Conservation (phyloP, 1,139 yeast genomes). For the Meyerozyma smithsonii region DNA sequence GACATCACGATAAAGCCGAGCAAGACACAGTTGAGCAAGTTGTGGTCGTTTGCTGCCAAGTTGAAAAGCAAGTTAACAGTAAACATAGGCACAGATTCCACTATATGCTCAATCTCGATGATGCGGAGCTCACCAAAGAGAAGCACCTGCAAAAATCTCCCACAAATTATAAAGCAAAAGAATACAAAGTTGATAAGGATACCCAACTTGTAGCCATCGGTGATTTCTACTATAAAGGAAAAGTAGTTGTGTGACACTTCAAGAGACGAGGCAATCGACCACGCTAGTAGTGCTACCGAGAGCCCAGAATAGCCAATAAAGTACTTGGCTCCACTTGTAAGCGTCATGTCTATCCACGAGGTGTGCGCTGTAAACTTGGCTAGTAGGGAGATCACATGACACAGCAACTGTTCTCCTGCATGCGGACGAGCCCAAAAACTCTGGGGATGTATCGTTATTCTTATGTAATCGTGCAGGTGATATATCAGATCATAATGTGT, state of each 20-base stretch:
- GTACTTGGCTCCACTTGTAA: slow-evolving; percentile 13
- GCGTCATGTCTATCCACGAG: neutral
- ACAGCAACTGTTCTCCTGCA: no score
- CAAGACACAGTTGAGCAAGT: slow-evolving; percentile 43
- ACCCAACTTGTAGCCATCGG: slow-evolving; percentile 32
- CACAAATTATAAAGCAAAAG: slow-evolving; percentile 36
- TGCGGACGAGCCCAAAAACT: no score
- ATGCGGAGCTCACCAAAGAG: slow-evolving; percentile 75
- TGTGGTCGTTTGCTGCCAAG: slow-evolving; percentile 54
- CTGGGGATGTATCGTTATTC: no score
- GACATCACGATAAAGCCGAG: slow-evolving; percentile 45
- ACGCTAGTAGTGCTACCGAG: slow-evolving; percentile 21
- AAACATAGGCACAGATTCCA: slow-evolving; percentile 60
- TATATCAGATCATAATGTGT: no score
- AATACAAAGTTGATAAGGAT: slow-evolving; percentile 27
- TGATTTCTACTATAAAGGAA: slow-evolving; percentile 27
- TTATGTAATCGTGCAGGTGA: no score
- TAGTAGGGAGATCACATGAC: no score
- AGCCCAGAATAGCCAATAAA: slow-evolving; percentile 22
- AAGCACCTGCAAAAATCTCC: slow-evolving; percentile 40
- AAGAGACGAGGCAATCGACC: slow-evolving; percentile 25
- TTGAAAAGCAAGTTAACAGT: slow-evolving; percentile 59
- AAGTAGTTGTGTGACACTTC: slow-evolving; percentile 23
- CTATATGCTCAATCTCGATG: slow-evolving; percentile 72
- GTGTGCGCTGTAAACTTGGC: neutral